These are phyloP conservation scores for Pseudoscleropodium purum DNA, from an alignment of 225 moss, liverwort and hornwort genomes.

Conservation along the genomic window DNA sequence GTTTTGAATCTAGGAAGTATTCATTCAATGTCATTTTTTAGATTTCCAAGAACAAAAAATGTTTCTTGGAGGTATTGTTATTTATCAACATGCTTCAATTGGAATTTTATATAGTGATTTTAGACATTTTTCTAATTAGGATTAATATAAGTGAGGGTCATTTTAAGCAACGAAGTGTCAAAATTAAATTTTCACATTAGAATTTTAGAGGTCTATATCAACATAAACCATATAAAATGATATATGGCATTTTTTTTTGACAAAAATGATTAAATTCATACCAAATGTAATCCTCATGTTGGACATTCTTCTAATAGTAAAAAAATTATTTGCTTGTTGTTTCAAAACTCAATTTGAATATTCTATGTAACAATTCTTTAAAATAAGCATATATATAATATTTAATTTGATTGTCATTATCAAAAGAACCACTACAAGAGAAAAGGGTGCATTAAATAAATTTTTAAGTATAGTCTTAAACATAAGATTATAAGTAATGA, in stretches of 20 bases:
- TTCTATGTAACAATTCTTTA: neutral
- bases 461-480: too few relatives aligned
- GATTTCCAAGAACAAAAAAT: neutral
- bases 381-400: neutral
- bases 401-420: neutral
- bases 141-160: too few relatives aligned
- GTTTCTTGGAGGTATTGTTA: rapidly evolving
- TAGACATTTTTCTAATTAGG: neutral
- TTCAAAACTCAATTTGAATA: neutral
- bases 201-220: neutral
- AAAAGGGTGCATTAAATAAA: too few relatives aligned
- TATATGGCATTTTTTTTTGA: neutral
- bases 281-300: neutral
- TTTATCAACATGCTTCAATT: neutral
- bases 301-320: neutral
- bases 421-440: neutral
- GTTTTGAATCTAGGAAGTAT: neutral
- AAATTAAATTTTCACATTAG: neutral
- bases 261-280: neutral
- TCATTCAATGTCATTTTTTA: neutral
- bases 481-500: too few relatives aligned
- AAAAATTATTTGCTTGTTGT: neutral
- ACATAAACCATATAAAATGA: neutral
- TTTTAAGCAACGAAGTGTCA: neutral
- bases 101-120: neutral